Evolutionary conservation across 768 basidiomycete genomes (phyloP).

Genomic region (Panaeolus cyanescens): DNA sequence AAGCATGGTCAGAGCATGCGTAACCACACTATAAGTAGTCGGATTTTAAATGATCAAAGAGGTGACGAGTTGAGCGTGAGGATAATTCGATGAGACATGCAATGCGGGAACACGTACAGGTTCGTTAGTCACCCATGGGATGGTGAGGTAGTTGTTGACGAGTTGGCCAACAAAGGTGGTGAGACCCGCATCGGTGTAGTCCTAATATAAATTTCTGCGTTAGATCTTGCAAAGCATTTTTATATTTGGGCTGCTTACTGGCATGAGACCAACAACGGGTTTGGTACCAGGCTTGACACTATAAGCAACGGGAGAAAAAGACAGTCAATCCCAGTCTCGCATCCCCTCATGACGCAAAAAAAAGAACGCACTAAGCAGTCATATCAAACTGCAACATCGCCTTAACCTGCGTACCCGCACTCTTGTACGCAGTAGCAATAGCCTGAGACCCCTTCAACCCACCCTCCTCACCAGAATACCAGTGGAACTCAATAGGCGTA

Average conservation of each 20-base stretch:
- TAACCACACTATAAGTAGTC: conserved; percentile 24
- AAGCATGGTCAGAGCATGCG: conserved; percentile 35
- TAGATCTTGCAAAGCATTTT: background rate
- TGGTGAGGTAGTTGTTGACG: conserved; percentile 41
- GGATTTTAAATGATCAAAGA: no score
- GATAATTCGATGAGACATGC: no score
- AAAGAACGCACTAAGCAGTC: conserved; percentile 36
- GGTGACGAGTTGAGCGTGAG: no score
- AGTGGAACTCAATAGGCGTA: conserved; percentile 45
- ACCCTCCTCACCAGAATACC: conserved; percentile 44
- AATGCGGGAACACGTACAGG: conserved; percentile 12
- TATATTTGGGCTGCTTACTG: conserved; percentile 15
- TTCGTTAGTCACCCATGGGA: conserved; percentile 39
- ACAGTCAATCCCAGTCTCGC: background rate
- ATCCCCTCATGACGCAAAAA: background rate
- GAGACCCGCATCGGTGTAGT: conserved; percentile 32
- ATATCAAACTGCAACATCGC: conserved; percentile 49
- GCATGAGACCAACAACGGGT: conserved; percentile 38
- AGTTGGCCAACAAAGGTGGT: conserved; percentile 43
- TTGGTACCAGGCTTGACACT: conserved; percentile 46
- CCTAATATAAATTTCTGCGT: conserved; percentile 15
- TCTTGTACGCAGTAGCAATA: conserved; percentile 49
- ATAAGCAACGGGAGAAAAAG: conserved; percentile 18
- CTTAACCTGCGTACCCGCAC: conserved; percentile 38
- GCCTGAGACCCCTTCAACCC: conserved; percentile 52